These are phyloP conservation scores for Multifurca ochricompacta DNA, from an alignment of 768 basidiomycete genomes.

Conservation along the genomic window DNA sequence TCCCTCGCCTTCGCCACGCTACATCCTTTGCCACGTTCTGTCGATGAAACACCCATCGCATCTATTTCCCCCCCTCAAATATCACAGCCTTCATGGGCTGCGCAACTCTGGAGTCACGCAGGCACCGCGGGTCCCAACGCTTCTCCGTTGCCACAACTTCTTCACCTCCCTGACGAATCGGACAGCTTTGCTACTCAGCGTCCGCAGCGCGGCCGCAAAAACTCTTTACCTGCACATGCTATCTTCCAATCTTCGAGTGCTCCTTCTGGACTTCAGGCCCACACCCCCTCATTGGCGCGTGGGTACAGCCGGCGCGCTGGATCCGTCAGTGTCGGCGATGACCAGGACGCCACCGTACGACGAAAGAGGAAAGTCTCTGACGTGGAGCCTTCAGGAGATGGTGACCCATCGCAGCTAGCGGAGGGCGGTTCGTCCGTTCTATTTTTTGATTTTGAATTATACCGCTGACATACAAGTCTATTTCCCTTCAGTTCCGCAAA, in stretches of 20 bases:
- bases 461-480: slow-evolving; percentile 19
- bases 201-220: slow-evolving; percentile 32
- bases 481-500: slow-evolving; percentile 44
- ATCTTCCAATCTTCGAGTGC: slow-evolving; percentile 69
- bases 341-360: slow-evolving; percentile 69
- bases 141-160: slow-evolving; percentile 38
- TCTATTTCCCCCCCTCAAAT: slow-evolving; percentile 60
- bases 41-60: slow-evolving; percentile 23
- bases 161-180: slow-evolving; percentile 30
- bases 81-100: slow-evolving; percentile 57
- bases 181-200: slow-evolving; percentile 36
- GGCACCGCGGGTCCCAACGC: slow-evolving; percentile 9
- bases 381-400: slow-evolving; percentile 18
- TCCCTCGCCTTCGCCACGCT: slow-evolving; percentile 47
- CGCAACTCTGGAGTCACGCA: slow-evolving; percentile 56
- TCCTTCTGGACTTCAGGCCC: slow-evolving; percentile 45
- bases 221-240: slow-evolving; percentile 42
- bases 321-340: slow-evolving; percentile 51
- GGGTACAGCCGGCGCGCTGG: slow-evolving; percentile 62
- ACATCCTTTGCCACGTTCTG: slow-evolving; percentile 50
- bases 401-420: slow-evolving; percentile 22
- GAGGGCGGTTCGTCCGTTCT: slow-evolving; percentile 17
- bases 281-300: slow-evolving; percentile 43
- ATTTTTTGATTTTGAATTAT: slow-evolving; percentile 19
- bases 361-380: slow-evolving; percentile 37